Conservation (phyloP, 306 rosid genomes). For the Cicer arietinum region DNA sequence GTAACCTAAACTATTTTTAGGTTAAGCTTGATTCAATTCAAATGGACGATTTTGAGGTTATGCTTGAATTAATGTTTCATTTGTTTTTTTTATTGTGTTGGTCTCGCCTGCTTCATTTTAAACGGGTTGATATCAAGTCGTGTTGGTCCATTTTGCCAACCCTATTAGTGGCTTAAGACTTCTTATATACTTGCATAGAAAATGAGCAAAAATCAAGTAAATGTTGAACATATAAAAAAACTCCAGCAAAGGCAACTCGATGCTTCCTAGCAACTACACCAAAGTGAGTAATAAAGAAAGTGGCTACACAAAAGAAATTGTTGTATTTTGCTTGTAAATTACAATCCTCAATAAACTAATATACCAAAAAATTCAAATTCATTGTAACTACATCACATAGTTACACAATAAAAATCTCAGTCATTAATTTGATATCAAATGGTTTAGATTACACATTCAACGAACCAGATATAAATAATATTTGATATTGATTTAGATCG, state of each 20-base stretch:
- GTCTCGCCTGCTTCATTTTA: no score
- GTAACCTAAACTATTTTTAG: no score
- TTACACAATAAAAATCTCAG: background rate
- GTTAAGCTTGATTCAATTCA: no score
- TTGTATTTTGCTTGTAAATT: background rate
- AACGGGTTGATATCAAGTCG: no score
- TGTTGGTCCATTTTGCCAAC: no score
- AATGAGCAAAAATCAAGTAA: background rate
- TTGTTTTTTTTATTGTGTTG: no score
- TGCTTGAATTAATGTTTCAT: no score
- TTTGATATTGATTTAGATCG: background rate
- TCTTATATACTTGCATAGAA: constrained; percentile 1
- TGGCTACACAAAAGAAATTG: background rate
- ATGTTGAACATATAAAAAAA: constrained; percentile 3
- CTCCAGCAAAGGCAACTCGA: constrained; percentile 6
- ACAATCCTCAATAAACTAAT: background rate
- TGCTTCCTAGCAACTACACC: constrained; percentile 16
- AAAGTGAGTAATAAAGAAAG: background rate
- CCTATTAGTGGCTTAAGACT: background rate
- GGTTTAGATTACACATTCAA: background rate
- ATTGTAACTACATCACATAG: background rate
- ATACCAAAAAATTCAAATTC: background rate
- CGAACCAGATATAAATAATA: background rate
- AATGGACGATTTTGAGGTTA: no score
- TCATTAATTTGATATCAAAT: background rate